Percentiles rank a stretch among this genome's conserved stretches.
Conservation (phyloP, 305 asterid species). For the Coffea humblotiana region DNA sequence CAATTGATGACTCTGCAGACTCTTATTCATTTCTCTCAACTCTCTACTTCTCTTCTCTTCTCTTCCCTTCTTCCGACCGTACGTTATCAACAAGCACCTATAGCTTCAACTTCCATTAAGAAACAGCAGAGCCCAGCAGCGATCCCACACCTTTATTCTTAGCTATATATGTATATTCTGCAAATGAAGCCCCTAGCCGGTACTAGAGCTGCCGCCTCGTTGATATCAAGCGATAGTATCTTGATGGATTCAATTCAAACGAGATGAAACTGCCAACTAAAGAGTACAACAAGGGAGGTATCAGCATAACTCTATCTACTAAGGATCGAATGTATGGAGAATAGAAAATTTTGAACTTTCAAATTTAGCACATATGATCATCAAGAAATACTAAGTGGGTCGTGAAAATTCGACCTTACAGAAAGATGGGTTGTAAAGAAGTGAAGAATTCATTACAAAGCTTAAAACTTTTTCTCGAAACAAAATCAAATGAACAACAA, state of each 20-base stretch:
- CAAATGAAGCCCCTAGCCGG: neutral
- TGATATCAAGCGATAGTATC: neutral
- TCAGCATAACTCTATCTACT: neutral
- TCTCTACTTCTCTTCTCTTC: neutral
- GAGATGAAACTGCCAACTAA: constrained; percentile 4
- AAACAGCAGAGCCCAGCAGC: neutral
- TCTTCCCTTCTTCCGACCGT: neutral
- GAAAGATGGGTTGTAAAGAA: neutral
- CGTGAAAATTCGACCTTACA: neutral
- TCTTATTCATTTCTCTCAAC: constrained; percentile 55
- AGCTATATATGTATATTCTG: neutral
- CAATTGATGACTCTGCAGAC: constrained; percentile 53
- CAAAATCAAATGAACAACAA: neutral
- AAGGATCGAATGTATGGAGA: neutral
- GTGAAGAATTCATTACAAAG: neutral
- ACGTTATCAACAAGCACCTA: neutral
- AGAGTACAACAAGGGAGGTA: neutral
- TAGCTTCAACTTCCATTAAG: neutral
- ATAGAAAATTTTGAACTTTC: neutral
- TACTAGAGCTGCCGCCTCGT: constrained; percentile 4
- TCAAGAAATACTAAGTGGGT: constrained; percentile 4
- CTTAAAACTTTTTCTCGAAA: neutral
- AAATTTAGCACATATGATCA: constrained; percentile 6
- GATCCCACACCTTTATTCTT: neutral
- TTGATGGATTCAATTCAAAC: constrained; percentile 1